These are phyloP conservation scores for Leccinum arenicola DNA, from an alignment of 768 basidiomycete species.

Conservation along the genomic window DNA sequence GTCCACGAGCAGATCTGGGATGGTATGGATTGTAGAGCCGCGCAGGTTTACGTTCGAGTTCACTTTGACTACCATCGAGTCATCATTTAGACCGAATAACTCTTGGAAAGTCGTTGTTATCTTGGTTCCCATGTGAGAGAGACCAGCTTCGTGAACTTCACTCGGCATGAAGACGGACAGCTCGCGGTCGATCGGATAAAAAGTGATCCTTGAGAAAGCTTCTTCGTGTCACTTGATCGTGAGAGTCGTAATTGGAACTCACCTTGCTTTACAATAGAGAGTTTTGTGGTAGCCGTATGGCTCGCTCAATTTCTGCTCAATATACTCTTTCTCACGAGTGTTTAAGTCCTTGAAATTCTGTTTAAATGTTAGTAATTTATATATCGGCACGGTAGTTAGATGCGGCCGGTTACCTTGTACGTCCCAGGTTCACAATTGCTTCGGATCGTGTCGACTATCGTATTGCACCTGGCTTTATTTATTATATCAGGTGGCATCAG, in stretches of 20 bases:
- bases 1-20: not conserved
- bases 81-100: not conserved
- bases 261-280: not conserved
- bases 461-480: too few relatives aligned
- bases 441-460: too few relatives aligned
- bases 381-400: too few relatives aligned
- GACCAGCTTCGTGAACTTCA: not conserved
- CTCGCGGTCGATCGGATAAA: not conserved
- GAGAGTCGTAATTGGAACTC: not conserved
- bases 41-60: not conserved
- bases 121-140: not conserved
- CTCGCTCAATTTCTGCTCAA: not conserved
- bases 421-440: too few relatives aligned
- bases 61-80: not conserved
- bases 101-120: not conserved
- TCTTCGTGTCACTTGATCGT: not conserved
- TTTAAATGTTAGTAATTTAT: not conserved
- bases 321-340: not conserved
- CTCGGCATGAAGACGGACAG: not conserved
- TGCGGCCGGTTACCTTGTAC: too few relatives aligned
- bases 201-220: not conserved
- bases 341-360: not conserved
- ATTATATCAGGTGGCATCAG: too few relatives aligned
- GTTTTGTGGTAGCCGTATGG: too few relatives aligned
- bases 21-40: not conserved